Evolutionary conservation across 208 protist species (phyloP), one percentile per base, ranked within the genome.

Genomic region (Trypanosoma congolense): DNA sequence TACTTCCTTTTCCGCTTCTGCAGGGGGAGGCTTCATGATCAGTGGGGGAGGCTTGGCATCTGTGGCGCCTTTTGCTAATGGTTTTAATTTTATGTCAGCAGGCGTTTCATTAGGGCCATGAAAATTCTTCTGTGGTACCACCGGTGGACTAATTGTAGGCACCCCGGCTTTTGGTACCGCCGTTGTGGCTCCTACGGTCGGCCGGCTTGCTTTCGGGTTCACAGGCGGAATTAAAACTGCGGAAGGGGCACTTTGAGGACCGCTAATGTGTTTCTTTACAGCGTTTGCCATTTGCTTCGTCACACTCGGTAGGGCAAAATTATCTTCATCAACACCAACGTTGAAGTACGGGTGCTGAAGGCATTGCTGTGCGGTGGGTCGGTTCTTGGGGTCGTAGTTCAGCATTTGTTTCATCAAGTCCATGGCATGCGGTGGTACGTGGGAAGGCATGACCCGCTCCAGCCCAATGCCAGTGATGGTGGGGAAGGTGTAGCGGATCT

Each of bases 371-470:
- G 93, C 94, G n/a, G 94, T 97, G 14, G 92, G 77, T 31, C 97
- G 75, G 47, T 87, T 86, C 43, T 96, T 85, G 0, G 97, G 97
- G 65, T 98, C 96, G 72, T 98, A 98, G 35, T 78, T 82, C 8
- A 99, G 82, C 56, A 98, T 92, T 60, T 92, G 80, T 18, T 53
- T 41, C 41, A 99, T 65, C 16, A 99, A 58, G 56, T 98, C 95
- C 2, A 98, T 50, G 2, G 91, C 93, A 0, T 97, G 79, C 0
- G 74, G 33, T 1, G 96, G 96, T 30, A 86, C 71, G 56, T 97
- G 73, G 25, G 83, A 47, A 2, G 80, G 83, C 28, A 91, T 54
- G 26, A 76, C 81, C 38, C 72, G 56, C n/a, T 73, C 68, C 0
- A 92, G 68, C 3, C 81, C 79, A n/a, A 69, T 53, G 8, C 85